phyloP scores from a whole-genome alignment of 169 alveolate genomes.

The Neospora caninum region DNA sequence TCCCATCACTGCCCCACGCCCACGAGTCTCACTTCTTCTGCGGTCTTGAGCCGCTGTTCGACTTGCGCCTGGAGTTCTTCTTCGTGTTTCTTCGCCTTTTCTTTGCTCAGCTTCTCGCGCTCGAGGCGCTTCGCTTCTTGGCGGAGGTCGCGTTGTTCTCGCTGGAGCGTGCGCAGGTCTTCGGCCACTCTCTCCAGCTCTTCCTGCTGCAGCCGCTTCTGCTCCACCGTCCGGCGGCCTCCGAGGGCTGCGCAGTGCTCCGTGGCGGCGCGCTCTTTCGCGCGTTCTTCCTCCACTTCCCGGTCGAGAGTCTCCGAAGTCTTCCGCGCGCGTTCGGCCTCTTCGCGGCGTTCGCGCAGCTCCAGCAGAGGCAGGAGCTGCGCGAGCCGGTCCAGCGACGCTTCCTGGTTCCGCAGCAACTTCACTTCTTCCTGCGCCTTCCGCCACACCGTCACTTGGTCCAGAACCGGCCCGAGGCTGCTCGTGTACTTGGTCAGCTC shows the following conservation, averaged over 20 bases:
- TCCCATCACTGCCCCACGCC: too few relatives aligned
- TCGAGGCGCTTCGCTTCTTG: neutral
- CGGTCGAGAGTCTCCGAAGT: neutral
- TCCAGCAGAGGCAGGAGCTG: neutral
- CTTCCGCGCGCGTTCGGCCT: neutral
- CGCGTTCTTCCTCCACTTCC: neutral
- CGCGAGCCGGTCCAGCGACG: neutral
- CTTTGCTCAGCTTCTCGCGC: neutral
- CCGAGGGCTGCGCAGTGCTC: neutral
- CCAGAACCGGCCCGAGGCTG: neutral
- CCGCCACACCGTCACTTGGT: neutral
- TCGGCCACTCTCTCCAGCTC: neutral
- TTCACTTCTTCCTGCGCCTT: neutral
- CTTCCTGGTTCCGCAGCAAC: neutral
- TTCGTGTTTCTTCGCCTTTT: neutral
- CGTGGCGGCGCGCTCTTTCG: neutral
- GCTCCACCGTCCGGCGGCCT: neutral
- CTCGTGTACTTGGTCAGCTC: neutral
- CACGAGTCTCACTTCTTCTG: neutral
- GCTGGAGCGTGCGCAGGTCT: neutral
- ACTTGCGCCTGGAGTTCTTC: neutral
- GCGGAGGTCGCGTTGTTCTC: neutral
- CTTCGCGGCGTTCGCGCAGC: conserved; percentile 8
- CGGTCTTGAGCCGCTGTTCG: neutral
- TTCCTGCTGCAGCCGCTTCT: neutral